Conservation (phyloP, 805 yeast species). For the Candida vaughaniae region DNA sequence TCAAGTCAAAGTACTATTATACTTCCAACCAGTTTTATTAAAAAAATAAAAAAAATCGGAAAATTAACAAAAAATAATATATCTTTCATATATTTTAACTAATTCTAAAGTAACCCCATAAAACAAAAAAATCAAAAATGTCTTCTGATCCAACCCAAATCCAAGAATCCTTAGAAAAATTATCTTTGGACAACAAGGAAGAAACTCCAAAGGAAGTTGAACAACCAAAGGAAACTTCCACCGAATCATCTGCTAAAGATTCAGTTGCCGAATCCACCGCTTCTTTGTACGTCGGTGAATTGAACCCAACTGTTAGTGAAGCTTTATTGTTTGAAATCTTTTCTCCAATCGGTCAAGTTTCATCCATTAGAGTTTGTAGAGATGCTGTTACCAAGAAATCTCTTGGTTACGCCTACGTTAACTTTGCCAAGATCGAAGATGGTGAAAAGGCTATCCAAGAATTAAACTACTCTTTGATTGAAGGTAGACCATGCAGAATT, state of each 20-base stretch:
- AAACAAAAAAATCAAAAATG: constrained; percentile 15
- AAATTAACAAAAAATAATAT: constrained; percentile 6
- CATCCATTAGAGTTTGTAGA: constrained; percentile 98
- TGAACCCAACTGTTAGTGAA: constrained; percentile 89
- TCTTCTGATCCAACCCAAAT: constrained; percentile 43
- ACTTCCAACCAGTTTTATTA: background rate
- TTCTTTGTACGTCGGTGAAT: constrained; percentile 96
- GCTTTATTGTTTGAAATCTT: constrained; percentile 92
- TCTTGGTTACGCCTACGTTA: constrained; percentile 97
- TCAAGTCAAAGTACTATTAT: background rate
- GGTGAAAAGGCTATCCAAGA: constrained; percentile 94
- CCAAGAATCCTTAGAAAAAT: constrained; percentile 48
- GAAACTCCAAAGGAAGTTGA: constrained; percentile 21
- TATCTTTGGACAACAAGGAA: constrained; percentile 38
- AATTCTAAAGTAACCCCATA: no score
- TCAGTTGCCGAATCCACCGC: constrained; percentile 61
- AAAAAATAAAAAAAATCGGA: constrained; percentile 12
- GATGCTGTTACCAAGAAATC: constrained; percentile 97
- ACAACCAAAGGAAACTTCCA: constrained; percentile 14
- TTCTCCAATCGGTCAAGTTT: constrained; percentile 91
- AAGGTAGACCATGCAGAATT: constrained; percentile 96
- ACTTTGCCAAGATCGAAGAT: constrained; percentile 84
- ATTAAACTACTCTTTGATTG: constrained; percentile 89
- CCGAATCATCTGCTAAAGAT: constrained; percentile 31
- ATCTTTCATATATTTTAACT: no score